A percentile compares a stretch with the other conserved stretches of the same genome.
Conservation (phyloP, 805 yeast genomes). For the Ogataea glucozyma region DNA sequence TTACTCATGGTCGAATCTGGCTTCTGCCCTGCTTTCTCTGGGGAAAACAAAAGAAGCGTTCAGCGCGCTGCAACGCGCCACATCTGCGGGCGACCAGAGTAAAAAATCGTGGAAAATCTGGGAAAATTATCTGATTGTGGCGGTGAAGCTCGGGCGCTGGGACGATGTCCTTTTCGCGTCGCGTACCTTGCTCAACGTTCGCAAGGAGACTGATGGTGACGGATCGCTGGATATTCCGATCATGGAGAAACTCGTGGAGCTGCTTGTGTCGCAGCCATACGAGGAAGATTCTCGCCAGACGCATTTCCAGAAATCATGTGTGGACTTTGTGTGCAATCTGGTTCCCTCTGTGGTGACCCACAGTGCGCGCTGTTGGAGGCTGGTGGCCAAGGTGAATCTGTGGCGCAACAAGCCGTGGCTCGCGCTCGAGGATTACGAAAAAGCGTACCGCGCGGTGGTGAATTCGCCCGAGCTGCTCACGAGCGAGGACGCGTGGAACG, state of each 20-base stretch:
- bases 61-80: constrained; percentile 79
- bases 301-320: constrained; percentile 66
- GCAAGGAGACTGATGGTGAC: constrained; percentile 59
- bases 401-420: constrained; percentile 91
- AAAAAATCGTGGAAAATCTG: constrained; percentile 85
- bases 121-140: constrained; percentile 83
- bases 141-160: constrained; percentile 85
- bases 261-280: constrained; percentile 55
- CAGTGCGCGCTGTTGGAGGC: constrained; percentile 72
- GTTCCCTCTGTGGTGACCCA: constrained; percentile 72
- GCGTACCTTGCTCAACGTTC: constrained; percentile 58
- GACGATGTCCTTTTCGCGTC: constrained; percentile 79
- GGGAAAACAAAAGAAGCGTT: constrained; percentile 77
- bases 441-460: constrained; percentile 74
- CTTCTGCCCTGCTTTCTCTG: constrained; percentile 68
- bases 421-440: constrained; percentile 81
- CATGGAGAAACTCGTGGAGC: constrained; percentile 69
- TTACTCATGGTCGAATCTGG: constrained; percentile 89
- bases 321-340: constrained; percentile 67
- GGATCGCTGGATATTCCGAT: constrained; percentile 72
- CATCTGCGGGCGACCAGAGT: constrained; percentile 61
- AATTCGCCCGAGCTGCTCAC: constrained; percentile 64
- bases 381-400: constrained; percentile 79
- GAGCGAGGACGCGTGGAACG: constrained; percentile 67
- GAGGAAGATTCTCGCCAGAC: constrained; percentile 40